Base-by-base conservation (phyloP, 805 yeast genomes). In the Ogataea glucozyma region DNA sequence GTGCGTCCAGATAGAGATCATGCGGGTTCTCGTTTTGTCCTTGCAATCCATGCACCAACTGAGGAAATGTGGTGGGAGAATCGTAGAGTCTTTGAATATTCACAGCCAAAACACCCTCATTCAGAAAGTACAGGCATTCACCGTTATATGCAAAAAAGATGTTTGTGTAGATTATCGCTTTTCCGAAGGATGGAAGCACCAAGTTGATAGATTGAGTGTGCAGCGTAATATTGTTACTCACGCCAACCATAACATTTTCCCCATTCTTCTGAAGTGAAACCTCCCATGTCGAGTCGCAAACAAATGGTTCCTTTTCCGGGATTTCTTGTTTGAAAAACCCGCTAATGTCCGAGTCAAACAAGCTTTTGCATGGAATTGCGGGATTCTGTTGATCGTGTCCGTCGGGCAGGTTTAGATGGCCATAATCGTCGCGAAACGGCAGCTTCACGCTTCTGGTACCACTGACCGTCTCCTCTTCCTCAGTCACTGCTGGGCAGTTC, bases 81-180 rank as follows among this genome's bases (percentile, higher is more conserved):
- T 78, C 72, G 58, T 83, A 83, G 9, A 82, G 65, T 46, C 77
- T 70, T 65, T 74, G 73, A 40, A 83, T 56, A 47, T 76, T 79
- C 49, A 75, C 73, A 51, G 79, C 81, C 18, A 82, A 80, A 13
- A 81, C 54, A 1, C 89, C 89, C 57, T 83, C 88, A 53, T 83
- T 83, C 67, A 83, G 82, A 56, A 83, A 83, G 64, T 83, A 83
- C 55, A 83, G 80, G 51, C 89, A 83, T 1, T 87, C 89, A 56
- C 81, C 88, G 51, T 82, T 83, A 58, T 81, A 83, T 41, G 80
- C 78, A 41, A 83, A 73, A 49, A 83, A 83, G 0, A 84, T 80
- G 52, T 83, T 88, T 2, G 83, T 80, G 33, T 81, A 62, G 9
- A 78, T 58, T 70, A 79, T 72, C 5, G 89, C 87, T 56, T 82